Evolutionary conservation across 441 rosid genomes (phyloP).

Genomic region (Croton laevigatus): DNA sequence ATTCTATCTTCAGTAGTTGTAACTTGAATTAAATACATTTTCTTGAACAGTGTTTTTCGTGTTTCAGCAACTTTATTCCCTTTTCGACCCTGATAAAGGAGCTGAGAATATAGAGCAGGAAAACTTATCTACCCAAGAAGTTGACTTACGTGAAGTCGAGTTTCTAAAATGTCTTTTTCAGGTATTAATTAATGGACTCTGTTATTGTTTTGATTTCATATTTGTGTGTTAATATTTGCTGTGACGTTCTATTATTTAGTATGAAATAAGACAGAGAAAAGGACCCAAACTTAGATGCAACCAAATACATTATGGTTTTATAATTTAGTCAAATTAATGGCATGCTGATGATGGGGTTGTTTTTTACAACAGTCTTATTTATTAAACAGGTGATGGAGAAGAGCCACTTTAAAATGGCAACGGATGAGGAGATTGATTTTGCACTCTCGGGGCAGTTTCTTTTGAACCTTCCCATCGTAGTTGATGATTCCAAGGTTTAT

Average conservation of each 20-base stretch:
- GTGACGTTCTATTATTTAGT: neutral
- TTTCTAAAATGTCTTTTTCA: conserved; percentile 65
- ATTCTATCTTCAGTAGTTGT: no score
- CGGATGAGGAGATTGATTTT: conserved; percentile 71
- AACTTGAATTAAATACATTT: no score
- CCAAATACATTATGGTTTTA: neutral
- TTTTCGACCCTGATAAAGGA: conserved; percentile 80
- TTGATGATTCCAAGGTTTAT: conserved; percentile 77
- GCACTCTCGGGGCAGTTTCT: conserved; percentile 83
- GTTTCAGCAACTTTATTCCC: conserved; percentile 74
- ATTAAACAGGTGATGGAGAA: conserved; percentile 67
- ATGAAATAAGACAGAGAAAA: neutral
- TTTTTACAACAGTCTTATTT: conserved; percentile 15
- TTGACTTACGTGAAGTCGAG: conserved; percentile 69
- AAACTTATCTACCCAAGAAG: conserved; percentile 49
- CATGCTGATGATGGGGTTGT: neutral
- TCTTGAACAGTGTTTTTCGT: neutral
- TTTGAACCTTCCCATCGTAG: conserved; percentile 71
- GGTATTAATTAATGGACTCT: conserved; percentile 33
- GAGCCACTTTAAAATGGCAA: conserved; percentile 82
- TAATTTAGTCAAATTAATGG: neutral
- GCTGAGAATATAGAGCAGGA: conserved; percentile 66
- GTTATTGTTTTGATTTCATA: neutral
- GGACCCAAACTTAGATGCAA: conserved; percentile 1
- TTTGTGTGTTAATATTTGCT: neutral